Evolutionary conservation across 106 monocot genomes (phyloP), one percentile per base, ranked within the genome.

Genomic region (Triglochin maritima): DNA sequence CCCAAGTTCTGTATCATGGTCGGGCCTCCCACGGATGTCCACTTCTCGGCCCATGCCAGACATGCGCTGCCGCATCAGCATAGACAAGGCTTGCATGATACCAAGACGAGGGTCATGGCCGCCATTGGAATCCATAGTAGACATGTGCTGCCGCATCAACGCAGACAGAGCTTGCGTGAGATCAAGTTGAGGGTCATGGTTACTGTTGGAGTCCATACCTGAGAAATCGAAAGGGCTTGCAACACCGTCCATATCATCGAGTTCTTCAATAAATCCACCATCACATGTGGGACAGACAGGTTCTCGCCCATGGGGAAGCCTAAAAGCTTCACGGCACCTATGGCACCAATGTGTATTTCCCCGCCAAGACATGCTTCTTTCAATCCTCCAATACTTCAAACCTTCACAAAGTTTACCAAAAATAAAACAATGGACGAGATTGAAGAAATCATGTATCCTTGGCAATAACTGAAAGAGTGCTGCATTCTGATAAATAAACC

Each of bases 301-400:
- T 7, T 78, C 72, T 74, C 56, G 62, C 7, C 76, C 82, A 17
- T 62, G 55, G 10, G 59, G 79, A 51, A 79, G 74, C 58, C 81
- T 69, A 66, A 92, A 75, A 50, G 79, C 17, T 49, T 66, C 76
- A 68, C 71, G 49, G 75, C 92, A 92, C 57, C 72, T 74, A 64
- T 85, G 78, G 59, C 92, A 92, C 92, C 92, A 92, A 59, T 92
- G 77, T 2, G 81, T 83, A 56, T 64, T 76, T 17, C 82, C 60
- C 44, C 58, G 54, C 8, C 72, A 70, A 10, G 88, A 79, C 92
- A 92, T 92, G 0, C 11, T 55, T 55, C 55, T 29, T 29, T 29
- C 29, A 1, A 29, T 29, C 29, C 29, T 29, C 1, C 1, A 29
- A 29, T 0, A 0, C 29, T 29, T 29, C 29, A 29, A 29, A 29